Percentiles rank a stretch among this genome's conserved stretches.
These are phyloP conservation scores for Canna indica DNA, from an alignment of 176 grass and related monocot genomes.

Conservation along the genomic window DNA sequence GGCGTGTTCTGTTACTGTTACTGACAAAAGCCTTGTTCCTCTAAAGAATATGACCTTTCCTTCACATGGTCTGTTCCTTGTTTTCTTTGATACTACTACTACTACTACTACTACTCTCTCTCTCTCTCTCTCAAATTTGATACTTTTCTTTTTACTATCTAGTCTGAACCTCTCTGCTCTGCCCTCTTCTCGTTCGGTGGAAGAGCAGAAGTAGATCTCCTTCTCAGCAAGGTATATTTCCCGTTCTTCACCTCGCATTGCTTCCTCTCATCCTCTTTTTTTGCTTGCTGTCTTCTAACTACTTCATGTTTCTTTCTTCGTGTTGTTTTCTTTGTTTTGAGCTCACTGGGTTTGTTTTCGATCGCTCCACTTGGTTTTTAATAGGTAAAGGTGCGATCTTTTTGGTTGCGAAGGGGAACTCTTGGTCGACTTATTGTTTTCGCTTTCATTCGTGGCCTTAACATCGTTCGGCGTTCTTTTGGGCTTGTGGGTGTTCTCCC, in stretches of 20 bases:
- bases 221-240: background rate
- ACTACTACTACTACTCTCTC: too few relatives aligned
- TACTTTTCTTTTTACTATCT: background rate
- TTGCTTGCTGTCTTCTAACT: too few relatives aligned
- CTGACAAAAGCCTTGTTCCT: conserved; percentile 1
- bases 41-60: conserved; percentile 1
- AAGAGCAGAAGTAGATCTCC: background rate
- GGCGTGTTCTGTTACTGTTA: background rate
- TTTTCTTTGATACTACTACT: too few relatives aligned
- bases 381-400: background rate
- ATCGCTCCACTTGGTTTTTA: background rate
- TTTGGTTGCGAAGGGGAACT: background rate
- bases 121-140: background rate
- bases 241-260: background rate
- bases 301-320: background rate
- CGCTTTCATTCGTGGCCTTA: too few relatives aligned
- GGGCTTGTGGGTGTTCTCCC: background rate
- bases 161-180: background rate
- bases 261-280: background rate
- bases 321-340: background rate
- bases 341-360: background rate
- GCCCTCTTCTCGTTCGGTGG: background rate
- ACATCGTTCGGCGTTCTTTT: background rate
- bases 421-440: background rate
- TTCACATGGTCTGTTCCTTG: conserved; percentile 22